These are phyloP conservation scores for Xylaria polymorpha DNA, from an alignment of 2,329 filamentous ascomycete genomes.

Conservation along the genomic window DNA sequence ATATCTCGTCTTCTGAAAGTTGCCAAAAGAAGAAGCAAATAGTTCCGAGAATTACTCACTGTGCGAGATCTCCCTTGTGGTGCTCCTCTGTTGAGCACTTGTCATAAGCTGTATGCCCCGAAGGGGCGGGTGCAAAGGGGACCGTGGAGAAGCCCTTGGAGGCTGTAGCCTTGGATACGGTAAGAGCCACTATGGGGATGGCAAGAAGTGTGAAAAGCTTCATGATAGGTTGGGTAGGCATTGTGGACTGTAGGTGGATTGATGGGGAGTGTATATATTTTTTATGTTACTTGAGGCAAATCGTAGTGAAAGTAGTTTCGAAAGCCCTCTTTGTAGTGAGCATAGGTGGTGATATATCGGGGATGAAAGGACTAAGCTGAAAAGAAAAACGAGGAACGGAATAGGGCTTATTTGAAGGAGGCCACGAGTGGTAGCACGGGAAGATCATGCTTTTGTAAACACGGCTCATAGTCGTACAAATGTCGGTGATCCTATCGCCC, in stretches of 20 bases:
- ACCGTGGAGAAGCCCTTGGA: constrained; percentile 11
- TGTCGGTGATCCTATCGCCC: not conserved
- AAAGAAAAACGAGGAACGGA: not conserved
- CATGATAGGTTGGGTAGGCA: constrained; percentile 17
- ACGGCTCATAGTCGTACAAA: not conserved
- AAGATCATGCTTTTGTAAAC: not conserved
- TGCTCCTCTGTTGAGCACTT: constrained; percentile 17
- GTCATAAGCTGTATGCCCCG: constrained; percentile 4
- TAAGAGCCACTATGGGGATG: constrained; percentile 27
- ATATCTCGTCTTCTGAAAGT: too few relatives aligned
- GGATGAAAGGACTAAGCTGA: not conserved
- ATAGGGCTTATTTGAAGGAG: not conserved
- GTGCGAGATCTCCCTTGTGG: constrained; percentile 11
- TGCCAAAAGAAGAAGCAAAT: too few relatives aligned
- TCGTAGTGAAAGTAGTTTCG: not conserved
- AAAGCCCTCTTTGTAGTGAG: not conserved
- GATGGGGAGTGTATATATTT: not conserved
- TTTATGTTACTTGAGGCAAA: not conserved
- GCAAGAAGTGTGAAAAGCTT: constrained; percentile 28
- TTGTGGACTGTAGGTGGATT: not conserved
- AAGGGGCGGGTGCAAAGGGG: constrained; percentile 26
- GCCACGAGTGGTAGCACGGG: not conserved
- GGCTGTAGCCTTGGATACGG: not conserved
- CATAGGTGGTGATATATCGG: not conserved
- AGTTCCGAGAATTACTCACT: not conserved